Evolutionary conservation across 139 green algal genomes (phyloP), one percentile per base, ranked within the genome.

Genomic region (Chlorella vulgaris): DNA sequence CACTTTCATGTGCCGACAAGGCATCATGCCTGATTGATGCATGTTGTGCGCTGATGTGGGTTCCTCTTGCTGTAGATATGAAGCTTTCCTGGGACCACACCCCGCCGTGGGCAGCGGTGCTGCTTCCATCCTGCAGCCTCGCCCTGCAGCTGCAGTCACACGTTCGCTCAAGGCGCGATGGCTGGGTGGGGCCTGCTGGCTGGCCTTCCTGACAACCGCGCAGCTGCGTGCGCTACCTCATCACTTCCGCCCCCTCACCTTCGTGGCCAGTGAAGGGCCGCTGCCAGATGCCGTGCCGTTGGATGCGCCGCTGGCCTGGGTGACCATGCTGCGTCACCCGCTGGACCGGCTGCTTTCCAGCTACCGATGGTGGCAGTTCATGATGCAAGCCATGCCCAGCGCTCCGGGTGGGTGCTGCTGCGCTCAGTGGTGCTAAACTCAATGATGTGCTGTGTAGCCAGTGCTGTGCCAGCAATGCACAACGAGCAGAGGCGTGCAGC

Each of bases 341-440:
- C 28, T 55, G 28, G 69, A 85, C 53, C 74, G 80, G 2, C n/a
- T 66, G 40, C 67, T 85, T 15, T 85, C 80, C 42, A 62, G 43
- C 69, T 85, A 81, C 75, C 51, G 35, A 21, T 85, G 80, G 80
- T 85, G 80, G 80, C 80, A 74, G n/a, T 70, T 81, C 21, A 85
- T 85, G 70, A 19, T 33, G 10, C 5, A 78, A 28, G n/a, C n/a
- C 18, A 67, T 42, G 70, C 80, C 70, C 10, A 69, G 63, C 29
- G 24, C 53, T 10, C 53, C 80, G 28, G 73, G 73, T 79, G 36
- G 1, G 73, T 38, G 50, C 33, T 50, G 65, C 10, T 35, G 8
- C 10, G 7, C 33, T 10, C 47, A 10, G 13, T 22, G 58, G 21
- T 21, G 7, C 7, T 31, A 67, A 21, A 29, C n/a, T 13, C n/a